Percentiles rank a stretch among this genome's conserved stretches.
These are phyloP conservation scores for Solidago caesia DNA, from an alignment of 129 eudicot species.

Conservation along the genomic window DNA sequence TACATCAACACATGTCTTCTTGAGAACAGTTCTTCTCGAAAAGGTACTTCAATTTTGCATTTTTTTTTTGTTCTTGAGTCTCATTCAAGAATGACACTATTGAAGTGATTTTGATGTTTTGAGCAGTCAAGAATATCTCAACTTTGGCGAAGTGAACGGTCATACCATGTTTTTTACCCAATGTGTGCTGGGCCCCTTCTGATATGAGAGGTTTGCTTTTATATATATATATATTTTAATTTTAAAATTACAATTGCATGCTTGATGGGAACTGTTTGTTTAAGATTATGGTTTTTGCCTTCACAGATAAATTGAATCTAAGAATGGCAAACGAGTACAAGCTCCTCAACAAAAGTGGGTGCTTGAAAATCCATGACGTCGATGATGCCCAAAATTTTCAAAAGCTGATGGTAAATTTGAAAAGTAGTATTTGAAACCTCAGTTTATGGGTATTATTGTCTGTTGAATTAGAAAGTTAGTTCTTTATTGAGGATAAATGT, in stretches of 20 bases:
- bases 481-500: slow-evolving; percentile 18
- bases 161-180: slow-evolving; percentile 94
- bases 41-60: slow-evolving; percentile 47
- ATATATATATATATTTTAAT: not conserved
- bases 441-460: slow-evolving; percentile 7
- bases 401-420: slow-evolving; percentile 52
- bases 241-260: not conserved
- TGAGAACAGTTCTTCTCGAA: slow-evolving; percentile 77
- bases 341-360: slow-evolving; percentile 82
- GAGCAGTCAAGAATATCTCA: slow-evolving; percentile 95
- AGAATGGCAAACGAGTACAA: slow-evolving; percentile 67
- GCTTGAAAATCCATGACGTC: slow-evolving; percentile 62
- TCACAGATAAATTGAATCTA: slow-evolving; percentile 73
- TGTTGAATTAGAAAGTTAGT: not conserved
- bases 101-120: slow-evolving; percentile 20
- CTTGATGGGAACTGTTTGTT: slow-evolving; percentile 2
- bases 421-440: slow-evolving; percentile 2
- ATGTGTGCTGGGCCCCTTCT: slow-evolving; percentile 84
- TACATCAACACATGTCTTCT: slow-evolving; percentile 20
- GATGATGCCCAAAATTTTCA: slow-evolving; percentile 74
- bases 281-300: slow-evolving; percentile 4
- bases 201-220: slow-evolving; percentile 66
- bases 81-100: slow-evolving; percentile 13
- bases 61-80: not conserved
- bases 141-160: slow-evolving; percentile 75